Base-by-base conservation (phyloP, 176 grass and related monocot species). In the Tillandsia leiboldiana region DNA sequence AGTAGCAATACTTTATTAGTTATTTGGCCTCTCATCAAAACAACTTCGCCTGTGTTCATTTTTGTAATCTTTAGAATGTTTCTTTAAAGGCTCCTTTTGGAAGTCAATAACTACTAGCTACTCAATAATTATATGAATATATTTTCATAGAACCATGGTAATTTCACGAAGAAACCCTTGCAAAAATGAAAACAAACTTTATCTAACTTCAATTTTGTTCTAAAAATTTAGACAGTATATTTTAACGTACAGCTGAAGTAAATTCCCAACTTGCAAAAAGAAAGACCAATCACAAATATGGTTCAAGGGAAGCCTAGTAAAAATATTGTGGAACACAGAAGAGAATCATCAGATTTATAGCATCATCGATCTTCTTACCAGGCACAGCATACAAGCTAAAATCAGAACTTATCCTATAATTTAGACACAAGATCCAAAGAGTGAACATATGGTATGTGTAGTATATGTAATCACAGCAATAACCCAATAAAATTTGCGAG, bases 281-380 rank as follows among this genome's bases (percentile, higher is more conserved):
- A 42, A 42, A 42, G 33, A 42, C 3, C 33, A 42, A 42, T 42
- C 33, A 42, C 33, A 42, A 42, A 42, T 33, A 42, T 42, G 33
- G 3, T 42, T 42, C 56, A 18, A 61, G 15, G n/a, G 22, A 23
- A 18, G 22, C 8, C 0, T 3, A 61, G 17, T 18, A 42, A 67
- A 67, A 10, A 66, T 67, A 49, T 67, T 22, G 53, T 57, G 53
- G 53, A 61, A 61, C 3, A 61, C 15, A 61, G 56, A 61, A 61
- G 56, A 61, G 56, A 61, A 61, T 10, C 56, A 61, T 61, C 17
- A 61, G 22, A 61, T 42, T 3, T 61, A 61, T 61, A 23, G 56
- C 7, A n/a, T 17, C 9, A 20, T 23, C 56, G 4, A 61, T 61
- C 7, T 61, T 22, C 22, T 17, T 23, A 23, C 10, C 10, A 61